Conservation (phyloP, 306 rosid genomes). For the Cucurbita pepo region DNA sequence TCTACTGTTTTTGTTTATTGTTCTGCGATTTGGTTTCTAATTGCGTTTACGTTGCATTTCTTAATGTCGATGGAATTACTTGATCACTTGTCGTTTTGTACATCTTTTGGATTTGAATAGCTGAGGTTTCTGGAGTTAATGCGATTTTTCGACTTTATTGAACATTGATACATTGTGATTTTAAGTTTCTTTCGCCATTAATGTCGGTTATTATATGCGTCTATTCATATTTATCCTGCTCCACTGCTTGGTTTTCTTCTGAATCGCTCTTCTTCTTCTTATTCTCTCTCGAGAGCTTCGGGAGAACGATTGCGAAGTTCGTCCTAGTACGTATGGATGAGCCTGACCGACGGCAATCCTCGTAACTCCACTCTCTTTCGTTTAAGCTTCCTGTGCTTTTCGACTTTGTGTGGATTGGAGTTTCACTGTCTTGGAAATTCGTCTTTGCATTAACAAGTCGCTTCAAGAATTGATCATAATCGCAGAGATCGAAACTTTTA, state of each 20-base stretch:
- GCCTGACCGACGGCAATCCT: background rate
- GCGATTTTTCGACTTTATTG: background rate
- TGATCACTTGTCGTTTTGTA: background rate
- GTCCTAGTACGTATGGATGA: background rate
- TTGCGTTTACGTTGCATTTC: background rate
- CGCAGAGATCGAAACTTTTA: slow-evolving; percentile 13
- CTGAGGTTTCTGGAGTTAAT: background rate
- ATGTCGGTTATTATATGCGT: background rate
- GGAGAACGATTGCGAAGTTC: background rate
- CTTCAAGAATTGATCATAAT: slow-evolving; percentile 13
- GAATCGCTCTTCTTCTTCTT: background rate
- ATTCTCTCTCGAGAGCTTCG: background rate
- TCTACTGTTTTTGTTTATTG: background rate
- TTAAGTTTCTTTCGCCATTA: background rate
- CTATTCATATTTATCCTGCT: background rate
- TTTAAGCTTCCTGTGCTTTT: background rate
- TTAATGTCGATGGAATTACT: background rate
- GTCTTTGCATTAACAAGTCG: slow-evolving; percentile 16
- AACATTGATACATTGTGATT: background rate
- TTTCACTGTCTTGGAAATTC: slow-evolving; percentile 15
- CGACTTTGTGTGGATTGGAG: background rate
- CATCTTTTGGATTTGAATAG: background rate
- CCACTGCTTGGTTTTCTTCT: background rate
- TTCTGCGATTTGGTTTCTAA: background rate
- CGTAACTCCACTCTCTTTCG: background rate